Conservation (phyloP, 257 asterid genomes). For the Capsicum chinense region DNA sequence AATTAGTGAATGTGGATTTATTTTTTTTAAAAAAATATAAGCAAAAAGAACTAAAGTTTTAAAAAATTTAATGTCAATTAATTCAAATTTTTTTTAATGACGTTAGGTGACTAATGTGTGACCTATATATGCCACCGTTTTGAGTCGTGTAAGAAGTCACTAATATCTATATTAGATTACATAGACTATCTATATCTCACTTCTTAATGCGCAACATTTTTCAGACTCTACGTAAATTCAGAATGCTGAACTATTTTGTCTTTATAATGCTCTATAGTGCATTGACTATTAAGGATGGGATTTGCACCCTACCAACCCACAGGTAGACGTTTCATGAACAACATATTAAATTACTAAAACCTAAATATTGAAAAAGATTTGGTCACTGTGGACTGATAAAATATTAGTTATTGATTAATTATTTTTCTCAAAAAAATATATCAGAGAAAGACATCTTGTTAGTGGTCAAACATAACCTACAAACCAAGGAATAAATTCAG, state of each 20-base stretch:
- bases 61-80: not conserved
- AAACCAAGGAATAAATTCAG: not conserved
- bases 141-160: rapidly evolving
- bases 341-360: conserved; percentile 1
- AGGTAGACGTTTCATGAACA: conserved; percentile 4
- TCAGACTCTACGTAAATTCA: rapidly evolving
- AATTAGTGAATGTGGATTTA: not conserved
- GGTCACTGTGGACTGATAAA: not conserved
- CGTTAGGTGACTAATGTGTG: not conserved
- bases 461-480: not conserved
- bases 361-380: not conserved
- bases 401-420: not conserved
- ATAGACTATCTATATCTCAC: not conserved
- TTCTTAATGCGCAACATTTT: no score
- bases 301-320: conserved; percentile 28
- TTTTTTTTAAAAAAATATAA: not conserved
- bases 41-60: not conserved
- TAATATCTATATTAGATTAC: not conserved
- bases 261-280: not conserved
- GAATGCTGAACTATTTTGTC: not conserved
- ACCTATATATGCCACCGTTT: rapidly evolving
- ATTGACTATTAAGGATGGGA: not conserved
- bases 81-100: not conserved
- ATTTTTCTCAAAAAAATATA: not conserved
- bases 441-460: not conserved